phyloP scores from a whole-genome alignment of 2,329 filamentous ascomycete genomes.

The Neofusicoccum sp. region DNA sequence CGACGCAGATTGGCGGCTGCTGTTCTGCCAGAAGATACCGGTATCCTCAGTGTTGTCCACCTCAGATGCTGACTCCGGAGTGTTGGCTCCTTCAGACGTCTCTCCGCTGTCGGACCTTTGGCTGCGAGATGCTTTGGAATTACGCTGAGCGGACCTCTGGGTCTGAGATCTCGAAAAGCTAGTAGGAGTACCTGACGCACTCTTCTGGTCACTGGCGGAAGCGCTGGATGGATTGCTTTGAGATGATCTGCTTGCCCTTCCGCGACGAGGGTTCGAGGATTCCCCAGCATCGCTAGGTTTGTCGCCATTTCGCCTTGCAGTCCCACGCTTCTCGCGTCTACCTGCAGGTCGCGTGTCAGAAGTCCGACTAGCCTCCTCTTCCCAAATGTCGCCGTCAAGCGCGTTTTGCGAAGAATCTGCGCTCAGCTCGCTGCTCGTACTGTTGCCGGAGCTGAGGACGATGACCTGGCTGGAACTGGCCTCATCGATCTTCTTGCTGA shows the following conservation, averaged over 20 bases:
- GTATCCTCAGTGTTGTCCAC: constrained; percentile 27
- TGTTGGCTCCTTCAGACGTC: constrained; percentile 32
- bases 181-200: neutral
- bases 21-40: constrained; percentile 38
- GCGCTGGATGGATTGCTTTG: constrained; percentile 28
- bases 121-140: neutral
- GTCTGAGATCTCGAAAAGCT: neutral
- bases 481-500: constrained; percentile 20
- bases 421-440: neutral
- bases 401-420: constrained; percentile 18
- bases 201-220: constrained; percentile 25
- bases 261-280: constrained; percentile 31
- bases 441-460: constrained; percentile 24
- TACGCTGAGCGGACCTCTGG: neutral
- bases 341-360: neutral
- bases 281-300: neutral
- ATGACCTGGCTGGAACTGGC: constrained; percentile 23
- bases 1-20: constrained; percentile 25
- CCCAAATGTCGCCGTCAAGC: constrained; percentile 45
- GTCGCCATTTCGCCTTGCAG: neutral
- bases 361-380: constrained; percentile 44
- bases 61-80: neutral
- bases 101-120: constrained; percentile 23
- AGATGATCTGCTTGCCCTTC: constrained; percentile 41
- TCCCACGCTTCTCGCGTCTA: neutral